Evolutionary conservation across 371 early-diverging fungal genomes (phyloP).

Genomic region (Parasitella parasitica): DNA sequence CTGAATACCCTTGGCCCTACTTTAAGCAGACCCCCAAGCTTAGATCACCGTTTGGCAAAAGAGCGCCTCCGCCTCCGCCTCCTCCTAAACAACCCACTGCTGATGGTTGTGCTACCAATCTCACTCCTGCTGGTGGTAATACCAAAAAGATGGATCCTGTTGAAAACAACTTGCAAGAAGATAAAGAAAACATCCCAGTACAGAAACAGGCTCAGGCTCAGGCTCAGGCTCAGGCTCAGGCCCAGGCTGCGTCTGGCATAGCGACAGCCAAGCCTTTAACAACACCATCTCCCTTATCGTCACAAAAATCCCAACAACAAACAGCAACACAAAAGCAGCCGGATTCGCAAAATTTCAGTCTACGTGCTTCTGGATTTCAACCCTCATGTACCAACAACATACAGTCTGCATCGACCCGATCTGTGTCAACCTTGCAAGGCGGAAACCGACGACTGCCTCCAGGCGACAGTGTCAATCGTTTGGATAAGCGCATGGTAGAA

Average conservation of each 20-base stretch:
- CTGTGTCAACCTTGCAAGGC: neutral
- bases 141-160: neutral
- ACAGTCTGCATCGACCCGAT: constrained; percentile 15
- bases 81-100: neutral
- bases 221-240: no score
- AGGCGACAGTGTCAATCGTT: constrained; percentile 29
- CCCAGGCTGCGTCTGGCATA: neutral
- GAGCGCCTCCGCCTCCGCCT: neutral
- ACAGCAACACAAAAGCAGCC: neutral
- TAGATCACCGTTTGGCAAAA: constrained; percentile 30
- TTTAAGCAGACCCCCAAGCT: constrained; percentile 20
- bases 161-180: neutral
- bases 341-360: constrained; percentile 5
- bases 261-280: neutral
- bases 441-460: constrained; percentile 15
- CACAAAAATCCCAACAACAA: constrained; percentile 2
- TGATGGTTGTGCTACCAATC: neutral
- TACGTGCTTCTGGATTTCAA: constrained; percentile 26
- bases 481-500: constrained; percentile 36
- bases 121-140: neutral
- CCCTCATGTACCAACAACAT: constrained; percentile 10
- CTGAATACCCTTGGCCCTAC: constrained; percentile 34
- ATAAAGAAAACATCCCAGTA: neutral
- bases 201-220: no score
- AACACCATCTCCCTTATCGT: neutral